Percentiles rank a stretch among this genome's conserved stretches.
Conservation (phyloP, 495 filamentous ascomycete genomes). For the Polyplosphaeria fusca region DNA sequence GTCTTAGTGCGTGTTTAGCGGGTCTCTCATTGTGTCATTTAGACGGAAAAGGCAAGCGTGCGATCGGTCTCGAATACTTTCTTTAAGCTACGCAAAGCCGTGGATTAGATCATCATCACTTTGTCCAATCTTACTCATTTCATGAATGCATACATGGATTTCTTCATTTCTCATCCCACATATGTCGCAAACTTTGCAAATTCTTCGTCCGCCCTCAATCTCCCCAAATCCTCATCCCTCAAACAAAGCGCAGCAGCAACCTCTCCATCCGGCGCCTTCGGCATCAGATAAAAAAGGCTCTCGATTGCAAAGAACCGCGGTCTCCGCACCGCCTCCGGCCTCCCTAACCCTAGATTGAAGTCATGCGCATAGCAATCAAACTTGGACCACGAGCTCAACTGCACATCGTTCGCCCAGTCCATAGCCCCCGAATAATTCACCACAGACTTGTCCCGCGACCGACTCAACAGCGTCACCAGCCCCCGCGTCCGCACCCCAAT, state of each 20-base stretch:
- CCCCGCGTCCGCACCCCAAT: conserved; percentile 40
- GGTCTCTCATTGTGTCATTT: no score
- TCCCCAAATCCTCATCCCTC: conserved; percentile 46
- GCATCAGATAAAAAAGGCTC: conserved; percentile 51
- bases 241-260: conserved; percentile 47
- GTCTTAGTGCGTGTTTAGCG: conserved; percentile 6
- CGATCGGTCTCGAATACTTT: no score
- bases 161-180: no score
- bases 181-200: conserved; percentile 38
- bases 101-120: no score
- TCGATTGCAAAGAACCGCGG: conserved; percentile 48
- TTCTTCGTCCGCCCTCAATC: conserved; percentile 42
- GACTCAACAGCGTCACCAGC: conserved; percentile 45
- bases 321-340: conserved; percentile 49
- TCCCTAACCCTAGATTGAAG: conserved; percentile 51
- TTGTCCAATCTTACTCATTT: no score
- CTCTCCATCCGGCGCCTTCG: conserved; percentile 43
- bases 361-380: conserved; percentile 44
- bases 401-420: conserved; percentile 44
- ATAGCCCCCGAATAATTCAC: conserved; percentile 37
- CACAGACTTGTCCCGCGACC: conserved; percentile 37
- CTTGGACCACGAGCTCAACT: conserved; percentile 56
- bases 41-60: no score
- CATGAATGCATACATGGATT: no score
- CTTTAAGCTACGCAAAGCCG: no score